These are phyloP conservation scores for Mediolabrus comicus DNA, from an alignment of 108 stramenopile species.

Conservation along the genomic window DNA sequence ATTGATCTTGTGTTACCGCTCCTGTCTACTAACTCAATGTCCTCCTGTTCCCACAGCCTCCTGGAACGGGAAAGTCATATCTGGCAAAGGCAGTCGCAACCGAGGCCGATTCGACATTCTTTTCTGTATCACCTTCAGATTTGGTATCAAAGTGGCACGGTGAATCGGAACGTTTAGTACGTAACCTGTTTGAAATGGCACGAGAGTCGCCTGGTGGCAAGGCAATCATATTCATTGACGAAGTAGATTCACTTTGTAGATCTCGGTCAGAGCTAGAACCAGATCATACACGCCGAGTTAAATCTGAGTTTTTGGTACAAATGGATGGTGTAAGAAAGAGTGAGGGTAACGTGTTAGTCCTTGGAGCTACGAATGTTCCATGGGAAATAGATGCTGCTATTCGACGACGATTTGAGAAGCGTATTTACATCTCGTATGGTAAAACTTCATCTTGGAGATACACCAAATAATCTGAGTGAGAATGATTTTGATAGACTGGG, in stretches of 20 bases:
- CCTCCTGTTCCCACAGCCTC: too few relatives aligned
- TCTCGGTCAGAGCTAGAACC: constrained; percentile 90
- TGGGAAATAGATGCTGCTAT: constrained; percentile 99
- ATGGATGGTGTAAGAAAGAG: constrained; percentile 96
- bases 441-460: constrained; percentile 90
- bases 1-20: neutral
- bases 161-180: constrained; percentile 95
- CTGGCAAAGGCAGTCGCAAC: constrained; percentile 99
- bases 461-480: constrained; percentile 82
- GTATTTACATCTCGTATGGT: constrained; percentile 98
- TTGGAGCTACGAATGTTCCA: constrained; percentile 98
- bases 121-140: constrained; percentile 95
- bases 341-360: constrained; percentile 78
- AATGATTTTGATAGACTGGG: constrained; percentile 85
- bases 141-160: constrained; percentile 99
- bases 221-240: constrained; percentile 98
- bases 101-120: constrained; percentile 97
- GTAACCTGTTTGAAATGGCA: constrained; percentile 98
- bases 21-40: too few relatives aligned
- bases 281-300: constrained; percentile 90
- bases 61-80: constrained; percentile 82
- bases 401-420: constrained; percentile 98
- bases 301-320: constrained; percentile 99
- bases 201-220: constrained; percentile 82
- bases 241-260: constrained; percentile 95